Base-by-base conservation (phyloP, 176 grass and related monocot genomes). In the Oryza australiensis region DNA sequence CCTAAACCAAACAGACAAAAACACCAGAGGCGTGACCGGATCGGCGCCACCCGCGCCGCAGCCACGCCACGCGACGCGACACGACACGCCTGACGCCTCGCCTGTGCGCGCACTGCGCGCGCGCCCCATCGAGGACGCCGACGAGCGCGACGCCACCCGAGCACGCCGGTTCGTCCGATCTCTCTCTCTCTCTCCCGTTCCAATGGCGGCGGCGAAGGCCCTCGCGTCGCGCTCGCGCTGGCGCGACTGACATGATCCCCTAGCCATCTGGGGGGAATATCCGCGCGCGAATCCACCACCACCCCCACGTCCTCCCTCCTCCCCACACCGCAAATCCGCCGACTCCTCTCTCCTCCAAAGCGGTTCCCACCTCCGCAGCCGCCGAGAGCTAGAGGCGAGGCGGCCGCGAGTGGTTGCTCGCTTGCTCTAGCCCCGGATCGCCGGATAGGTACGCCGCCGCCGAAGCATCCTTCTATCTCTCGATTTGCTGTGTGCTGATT, bases 181-280 rank as follows among this genome's bases (percentile, higher is more conserved):
- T 59, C 55, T 59, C 49, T 8, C 3, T 9, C 2, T 23, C 20
- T 23, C 7, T 7, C 53, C 8, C 55, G 22, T 51, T 10, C 26
- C 84, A 80, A 75, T 81, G 87, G 73, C 83, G 77, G 73, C 83
- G 88, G 83, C 66, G 18, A 70, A n/a, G 38, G 8, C 13, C n/a
- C 27, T 46, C 62, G 26, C 33, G 55, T 28, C 51, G 70, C 76
- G 76, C 64, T 37, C 35, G 35, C 35, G 35, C 66, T 28, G 40
- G 63, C 76, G 76, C 64, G 81, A 49, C 51, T 72, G 87, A 26
- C 46, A 67, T 82, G 83, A 85, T 77, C 82, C 82, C 65, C 12
- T 13, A 1, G 15, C 34, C 33, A 62, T 9, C 0, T 20, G 2
- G 7, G 23, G 7, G 10, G 87, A 89, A 89, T 86, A 89, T 89